Evolutionary conservation across 2,329 filamentous ascomycete species (phyloP).

Genomic region (Colletotrichum tabaci): DNA sequence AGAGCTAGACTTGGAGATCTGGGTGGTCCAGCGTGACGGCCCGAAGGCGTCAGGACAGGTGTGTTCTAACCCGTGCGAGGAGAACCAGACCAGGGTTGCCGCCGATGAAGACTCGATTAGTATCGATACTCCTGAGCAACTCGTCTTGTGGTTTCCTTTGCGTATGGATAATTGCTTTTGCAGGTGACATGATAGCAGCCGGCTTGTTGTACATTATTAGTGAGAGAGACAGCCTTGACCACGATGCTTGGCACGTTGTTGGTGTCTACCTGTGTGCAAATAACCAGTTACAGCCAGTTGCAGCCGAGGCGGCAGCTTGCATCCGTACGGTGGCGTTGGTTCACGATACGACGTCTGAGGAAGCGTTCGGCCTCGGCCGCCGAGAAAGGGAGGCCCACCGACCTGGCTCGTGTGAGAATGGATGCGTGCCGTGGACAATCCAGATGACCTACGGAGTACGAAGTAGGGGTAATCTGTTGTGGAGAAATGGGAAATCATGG

Average conservation of each 20-base stretch:
- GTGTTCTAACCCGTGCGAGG: constrained; percentile 21
- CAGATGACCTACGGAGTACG: background rate
- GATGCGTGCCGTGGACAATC: background rate
- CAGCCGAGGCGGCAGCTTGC: too few relatives aligned
- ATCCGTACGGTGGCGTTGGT: background rate
- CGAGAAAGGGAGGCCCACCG: background rate
- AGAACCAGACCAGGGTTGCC: constrained; percentile 6
- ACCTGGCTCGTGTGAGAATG: background rate
- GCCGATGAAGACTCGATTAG: constrained; percentile 13
- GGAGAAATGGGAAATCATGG: constrained; percentile 1
- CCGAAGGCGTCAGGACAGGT: constrained; percentile 35
- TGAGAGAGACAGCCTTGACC: background rate
- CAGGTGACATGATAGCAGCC: constrained; percentile 1
- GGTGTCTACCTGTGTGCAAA: background rate
- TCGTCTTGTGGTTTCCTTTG: constrained; percentile 21
- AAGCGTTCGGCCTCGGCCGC: constrained; percentile 1
- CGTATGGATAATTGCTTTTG: constrained; percentile 17
- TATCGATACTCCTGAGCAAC: background rate
- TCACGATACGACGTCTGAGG: background rate
- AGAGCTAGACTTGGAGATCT: constrained; percentile 38
- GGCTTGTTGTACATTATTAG: background rate
- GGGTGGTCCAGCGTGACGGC: constrained; percentile 36
- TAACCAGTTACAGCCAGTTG: too few relatives aligned
- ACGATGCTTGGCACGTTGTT: background rate
- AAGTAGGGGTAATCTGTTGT: background rate